These are phyloP conservation scores for Dictyostelium capitatum DNA, from an alignment of 78 protist genomes.

Conservation along the genomic window DNA sequence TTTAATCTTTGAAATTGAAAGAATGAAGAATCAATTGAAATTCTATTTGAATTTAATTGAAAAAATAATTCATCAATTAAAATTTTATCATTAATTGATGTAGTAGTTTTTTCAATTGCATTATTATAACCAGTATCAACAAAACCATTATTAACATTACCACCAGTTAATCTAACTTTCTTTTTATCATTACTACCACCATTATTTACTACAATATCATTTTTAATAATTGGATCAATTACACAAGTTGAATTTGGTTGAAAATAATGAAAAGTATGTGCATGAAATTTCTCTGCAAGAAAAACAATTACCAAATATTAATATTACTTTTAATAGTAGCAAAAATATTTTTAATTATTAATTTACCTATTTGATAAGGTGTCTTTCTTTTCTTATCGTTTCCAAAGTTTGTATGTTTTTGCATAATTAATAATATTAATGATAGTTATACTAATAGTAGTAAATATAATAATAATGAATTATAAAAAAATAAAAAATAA, in stretches of 20 bases:
- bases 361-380: constrained; percentile 15
- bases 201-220: no score
- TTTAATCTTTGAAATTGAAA: not conserved
- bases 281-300: not conserved
- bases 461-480: not conserved
- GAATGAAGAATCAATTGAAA: not conserved
- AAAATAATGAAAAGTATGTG: not conserved
- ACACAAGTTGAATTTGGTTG: not conserved
- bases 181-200: no score
- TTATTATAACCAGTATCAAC: no score
- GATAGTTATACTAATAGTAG: not conserved
- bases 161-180: no score
- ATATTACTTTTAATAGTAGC: no score
- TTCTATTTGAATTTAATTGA: constrained; percentile 12
- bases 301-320: no score
- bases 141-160: no score
- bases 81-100: no score
- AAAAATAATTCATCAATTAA: not conserved
- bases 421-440: no score
- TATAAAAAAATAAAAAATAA: not conserved
- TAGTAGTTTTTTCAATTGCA: no score
- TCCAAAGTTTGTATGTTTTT: no score
- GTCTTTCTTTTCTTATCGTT: not conserved
- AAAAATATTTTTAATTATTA: not conserved
- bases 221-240: not conserved